Conservation (phyloP, 2,329 filamentous ascomycete genomes). For the Aspergillus puulaauensis region DNA sequence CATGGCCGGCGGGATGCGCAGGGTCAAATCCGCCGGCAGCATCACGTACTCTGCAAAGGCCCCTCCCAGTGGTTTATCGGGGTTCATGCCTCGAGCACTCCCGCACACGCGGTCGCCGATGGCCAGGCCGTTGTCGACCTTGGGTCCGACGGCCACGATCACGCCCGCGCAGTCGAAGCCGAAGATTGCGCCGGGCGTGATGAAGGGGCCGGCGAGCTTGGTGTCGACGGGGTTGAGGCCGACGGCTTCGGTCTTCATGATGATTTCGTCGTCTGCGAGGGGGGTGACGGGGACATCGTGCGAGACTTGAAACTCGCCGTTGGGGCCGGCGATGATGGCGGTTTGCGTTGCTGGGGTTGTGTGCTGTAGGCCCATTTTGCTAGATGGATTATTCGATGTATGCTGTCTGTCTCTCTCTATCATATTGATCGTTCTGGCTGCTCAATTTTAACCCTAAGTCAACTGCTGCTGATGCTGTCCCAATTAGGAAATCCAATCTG, state of each 20-base stretch:
- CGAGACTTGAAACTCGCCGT: not conserved
- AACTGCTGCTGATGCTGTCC: not conserved
- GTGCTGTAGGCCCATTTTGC: not conserved
- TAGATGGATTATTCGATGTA: not conserved
- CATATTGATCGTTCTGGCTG: too few species aligned
- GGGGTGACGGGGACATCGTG: not conserved
- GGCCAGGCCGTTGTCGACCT: not conserved
- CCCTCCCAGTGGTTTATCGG: not conserved
- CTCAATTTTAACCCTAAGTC: not conserved
- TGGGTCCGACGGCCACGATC: not conserved
- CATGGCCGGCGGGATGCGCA: not conserved
- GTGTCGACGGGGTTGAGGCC: constrained; percentile 4
- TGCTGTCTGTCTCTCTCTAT: too few species aligned
- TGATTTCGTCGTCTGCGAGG: constrained; percentile 2
- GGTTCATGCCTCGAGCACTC: not conserved
- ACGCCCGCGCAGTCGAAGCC: constrained; percentile 4
- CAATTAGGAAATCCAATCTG: not conserved
- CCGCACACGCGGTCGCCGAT: constrained; percentile 4
- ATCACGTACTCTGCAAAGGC: not conserved
- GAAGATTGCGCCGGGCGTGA: not conserved
- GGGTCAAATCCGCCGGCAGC: not conserved
- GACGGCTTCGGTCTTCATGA: not conserved
- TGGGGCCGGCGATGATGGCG: not conserved
- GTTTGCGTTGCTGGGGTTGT: not conserved
- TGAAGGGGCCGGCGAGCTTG: not conserved